A percentile compares a stretch with the other conserved stretches of the same genome.
phyloP scores from a whole-genome alignment of 352 stramenopile species.

The Pythium brassicae region DNA sequence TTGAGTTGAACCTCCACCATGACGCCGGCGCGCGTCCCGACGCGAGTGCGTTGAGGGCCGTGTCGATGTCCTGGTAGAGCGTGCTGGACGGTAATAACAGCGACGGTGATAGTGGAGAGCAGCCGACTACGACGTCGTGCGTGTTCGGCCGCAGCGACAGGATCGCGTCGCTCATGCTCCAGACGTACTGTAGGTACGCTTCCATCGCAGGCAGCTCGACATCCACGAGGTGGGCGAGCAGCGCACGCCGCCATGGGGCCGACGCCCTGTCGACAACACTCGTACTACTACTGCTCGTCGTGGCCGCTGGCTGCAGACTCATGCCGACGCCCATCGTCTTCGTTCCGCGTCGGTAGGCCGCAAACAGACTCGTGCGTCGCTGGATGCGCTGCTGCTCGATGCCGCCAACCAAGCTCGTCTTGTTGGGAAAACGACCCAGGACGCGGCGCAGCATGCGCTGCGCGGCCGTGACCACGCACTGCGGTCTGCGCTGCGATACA shows the following conservation, averaged over 20 bases:
- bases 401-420: conserved; percentile 26
- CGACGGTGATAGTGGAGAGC: too few relatives aligned
- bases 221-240: conserved; percentile 30
- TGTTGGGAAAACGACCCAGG: conserved; percentile 21
- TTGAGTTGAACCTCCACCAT: conserved; percentile 13
- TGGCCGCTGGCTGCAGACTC: background rate
- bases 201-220: conserved; percentile 52
- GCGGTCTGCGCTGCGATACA: background rate
- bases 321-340: background rate
- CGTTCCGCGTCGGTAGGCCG: conserved; percentile 25
- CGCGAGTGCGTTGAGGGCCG: conserved; percentile 16
- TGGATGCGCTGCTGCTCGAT: conserved; percentile 41
- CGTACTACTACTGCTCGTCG: background rate
- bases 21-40: background rate
- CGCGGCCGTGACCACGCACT: background rate
- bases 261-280: background rate
- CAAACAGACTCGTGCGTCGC: conserved; percentile 33
- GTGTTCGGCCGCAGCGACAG: conserved; percentile 23
- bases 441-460: conserved; percentile 24
- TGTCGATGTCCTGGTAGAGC: conserved; percentile 9
- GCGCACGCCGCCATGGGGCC: conserved; percentile 16
- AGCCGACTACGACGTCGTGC: conserved; percentile 10
- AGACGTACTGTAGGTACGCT: conserved; percentile 35
- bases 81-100: background rate
- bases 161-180: conserved; percentile 30